Conservation (phyloP, 176 grass and related monocot species). For the Aegilops tauschii region DNA sequence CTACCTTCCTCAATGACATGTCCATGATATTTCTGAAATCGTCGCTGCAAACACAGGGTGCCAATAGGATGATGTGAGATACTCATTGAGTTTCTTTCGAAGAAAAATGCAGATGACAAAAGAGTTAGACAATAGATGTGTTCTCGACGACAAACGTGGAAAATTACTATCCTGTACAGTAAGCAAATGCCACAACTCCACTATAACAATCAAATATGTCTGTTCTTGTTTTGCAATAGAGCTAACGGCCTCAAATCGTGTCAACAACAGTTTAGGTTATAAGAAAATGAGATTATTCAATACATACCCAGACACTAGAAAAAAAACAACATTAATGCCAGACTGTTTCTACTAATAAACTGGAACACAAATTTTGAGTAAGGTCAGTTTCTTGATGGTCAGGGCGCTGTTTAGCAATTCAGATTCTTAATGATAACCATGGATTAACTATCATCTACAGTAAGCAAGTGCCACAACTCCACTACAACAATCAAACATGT, state of each 20-base stretch:
- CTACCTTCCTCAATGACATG: constrained; percentile 68
- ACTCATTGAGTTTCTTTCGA: background rate
- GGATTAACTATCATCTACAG: background rate
- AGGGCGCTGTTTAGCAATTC: background rate
- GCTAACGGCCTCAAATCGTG: background rate
- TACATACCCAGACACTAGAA: background rate
- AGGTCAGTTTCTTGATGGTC: background rate
- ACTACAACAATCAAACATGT: background rate
- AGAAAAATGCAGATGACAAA: background rate
- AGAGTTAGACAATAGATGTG: background rate
- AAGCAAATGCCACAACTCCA: background rate
- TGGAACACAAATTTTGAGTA: background rate
- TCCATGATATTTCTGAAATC: constrained; percentile 91
- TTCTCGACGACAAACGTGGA: background rate
- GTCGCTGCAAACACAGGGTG: constrained; percentile 44
- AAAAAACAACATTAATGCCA: no score
- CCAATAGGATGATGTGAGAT: constrained; percentile 9
- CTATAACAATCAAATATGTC: background rate
- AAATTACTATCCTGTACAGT: background rate
- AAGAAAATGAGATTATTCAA: background rate
- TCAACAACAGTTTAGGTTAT: background rate
- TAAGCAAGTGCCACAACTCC: background rate
- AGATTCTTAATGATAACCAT: background rate
- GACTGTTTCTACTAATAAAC: no score
- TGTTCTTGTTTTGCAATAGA: background rate